Base-by-base conservation (phyloP, 345 rosid species). In the Salix dunnii region DNA sequence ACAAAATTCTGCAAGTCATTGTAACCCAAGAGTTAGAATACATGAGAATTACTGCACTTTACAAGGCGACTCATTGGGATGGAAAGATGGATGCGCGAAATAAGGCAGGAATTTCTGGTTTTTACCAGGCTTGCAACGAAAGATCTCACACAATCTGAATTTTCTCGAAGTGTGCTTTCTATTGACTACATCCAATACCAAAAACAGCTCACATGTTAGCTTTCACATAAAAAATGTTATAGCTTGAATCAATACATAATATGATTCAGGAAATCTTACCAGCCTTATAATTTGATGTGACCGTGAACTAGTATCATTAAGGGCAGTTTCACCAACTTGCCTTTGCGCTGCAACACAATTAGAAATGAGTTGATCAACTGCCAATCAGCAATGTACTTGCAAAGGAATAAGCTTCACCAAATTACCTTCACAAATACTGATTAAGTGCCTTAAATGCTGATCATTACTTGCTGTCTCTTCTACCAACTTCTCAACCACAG, bases 261-360 rank as follows among this genome's bases (percentile, higher is more conserved):
- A 60, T 38, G 73, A 71, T 76, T 61, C 48, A 53, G 65, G 68
- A 77, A 33, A 80, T 77, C 79, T 75, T 81, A 94, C 99, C 95
- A 96, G 93, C 80, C 97, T 89, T 81, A 96, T 91, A 46, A 96
- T 96, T 83, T 94, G 98, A 86, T 96, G 99, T 71, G 99, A 96
- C 82, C 99, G 84, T 14, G 99, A 96, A 77, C 99, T 96, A 23
- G 92, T 89, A 83, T 96, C 98, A 82, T 96, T 96, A 81, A 96
- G 86, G 74, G 97, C 97, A 70, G 99, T 96, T 88, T 96, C 98
- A 72, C 99, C 99, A 84, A 94, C 99, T 91, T 94, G 98, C 78
- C 99, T 91, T 89, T 96, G 99, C 77, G 99, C 99, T 96, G 74
- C 77, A 78, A 72, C 48, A 79, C 31, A 68, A 61, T 36, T 7